Evolutionary conservation across 2,329 filamentous ascomycete species (phyloP).

Genomic region (Parastagonospora nodorum): DNA sequence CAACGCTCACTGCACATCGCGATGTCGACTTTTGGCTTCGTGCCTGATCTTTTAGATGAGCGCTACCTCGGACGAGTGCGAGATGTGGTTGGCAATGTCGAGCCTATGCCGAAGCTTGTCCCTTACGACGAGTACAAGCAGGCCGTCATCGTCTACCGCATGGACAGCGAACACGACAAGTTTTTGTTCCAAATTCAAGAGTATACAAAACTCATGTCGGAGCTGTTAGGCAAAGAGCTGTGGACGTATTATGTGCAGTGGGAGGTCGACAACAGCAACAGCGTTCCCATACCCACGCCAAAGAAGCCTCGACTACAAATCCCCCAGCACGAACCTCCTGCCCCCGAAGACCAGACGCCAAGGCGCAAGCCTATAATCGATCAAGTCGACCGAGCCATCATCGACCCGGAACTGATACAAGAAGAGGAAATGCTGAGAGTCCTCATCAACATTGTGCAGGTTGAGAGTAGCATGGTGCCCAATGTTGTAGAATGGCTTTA

Average conservation of each 20-base stretch:
- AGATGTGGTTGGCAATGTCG: constrained; percentile 38
- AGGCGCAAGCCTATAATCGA: constrained; percentile 15
- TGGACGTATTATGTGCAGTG: constrained; percentile 44
- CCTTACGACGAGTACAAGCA: constrained; percentile 36
- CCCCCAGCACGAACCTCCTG: not conserved
- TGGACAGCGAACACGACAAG: constrained; percentile 29
- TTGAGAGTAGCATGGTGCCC: constrained; percentile 30
- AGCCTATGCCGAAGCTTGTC: constrained; percentile 36
- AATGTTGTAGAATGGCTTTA: constrained; percentile 45
- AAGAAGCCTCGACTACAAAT: constrained; percentile 32
- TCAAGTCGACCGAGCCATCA: constrained; percentile 20
- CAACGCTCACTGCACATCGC: not conserved
- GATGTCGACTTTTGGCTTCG: constrained; percentile 37
- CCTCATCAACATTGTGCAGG: constrained; percentile 40
- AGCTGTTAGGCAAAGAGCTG: constrained; percentile 24
- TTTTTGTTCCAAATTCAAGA: constrained; percentile 37
- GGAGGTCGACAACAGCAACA: constrained; percentile 22
- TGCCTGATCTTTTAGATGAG: constrained; percentile 38
- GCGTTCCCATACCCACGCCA: constrained; percentile 9
- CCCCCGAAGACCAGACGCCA: constrained; percentile 2
- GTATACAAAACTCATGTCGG: constrained; percentile 29
- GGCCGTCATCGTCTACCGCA: constrained; percentile 32
- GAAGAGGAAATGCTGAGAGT: constrained; percentile 36
- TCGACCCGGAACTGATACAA: constrained; percentile 30
- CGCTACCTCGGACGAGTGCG: constrained; percentile 33